Conservation (phyloP, 345 rosid species). For the Gossypioides kirkii region DNA sequence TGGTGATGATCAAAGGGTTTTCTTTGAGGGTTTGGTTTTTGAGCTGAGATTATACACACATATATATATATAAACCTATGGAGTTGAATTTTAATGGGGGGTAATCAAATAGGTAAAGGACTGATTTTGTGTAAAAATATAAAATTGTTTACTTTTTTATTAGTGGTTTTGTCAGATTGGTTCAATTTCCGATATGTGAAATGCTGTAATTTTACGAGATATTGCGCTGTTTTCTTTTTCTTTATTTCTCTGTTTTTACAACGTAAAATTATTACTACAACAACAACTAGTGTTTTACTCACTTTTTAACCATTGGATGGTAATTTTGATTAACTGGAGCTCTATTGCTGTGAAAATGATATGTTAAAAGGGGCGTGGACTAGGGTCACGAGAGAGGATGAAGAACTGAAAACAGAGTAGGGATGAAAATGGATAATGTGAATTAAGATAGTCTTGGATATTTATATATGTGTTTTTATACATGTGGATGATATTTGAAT, state of each 20-base stretch:
- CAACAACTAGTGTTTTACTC: too few species aligned
- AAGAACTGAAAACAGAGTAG: neutral
- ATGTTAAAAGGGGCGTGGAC: neutral
- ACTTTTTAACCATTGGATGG: too few species aligned
- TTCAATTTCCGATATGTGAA: conserved; percentile 26
- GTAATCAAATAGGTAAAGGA: neutral
- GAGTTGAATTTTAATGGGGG: neutral
- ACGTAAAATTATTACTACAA: too few species aligned
- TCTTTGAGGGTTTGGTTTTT: too few species aligned
- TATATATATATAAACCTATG: neutral
- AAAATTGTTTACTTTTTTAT: neutral
- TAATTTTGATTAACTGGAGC: too few species aligned
- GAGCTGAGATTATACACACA: too few species aligned
- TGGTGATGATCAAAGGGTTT: conserved; percentile 17
- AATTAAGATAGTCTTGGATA: too few species aligned
- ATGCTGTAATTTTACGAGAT: conserved; percentile 11
- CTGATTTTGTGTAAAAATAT: too few species aligned
- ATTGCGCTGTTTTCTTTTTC: neutral
- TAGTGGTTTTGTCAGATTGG: conserved; percentile 22
- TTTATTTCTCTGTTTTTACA: neutral
- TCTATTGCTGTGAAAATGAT: too few species aligned
- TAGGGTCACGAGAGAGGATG: neutral
- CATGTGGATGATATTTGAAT: too few species aligned
- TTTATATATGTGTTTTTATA: too few species aligned
- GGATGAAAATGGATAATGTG: neutral